Evolutionary conservation across 352 stramenopile species (phyloP).

Genomic region (Discostella stelligera): DNA sequence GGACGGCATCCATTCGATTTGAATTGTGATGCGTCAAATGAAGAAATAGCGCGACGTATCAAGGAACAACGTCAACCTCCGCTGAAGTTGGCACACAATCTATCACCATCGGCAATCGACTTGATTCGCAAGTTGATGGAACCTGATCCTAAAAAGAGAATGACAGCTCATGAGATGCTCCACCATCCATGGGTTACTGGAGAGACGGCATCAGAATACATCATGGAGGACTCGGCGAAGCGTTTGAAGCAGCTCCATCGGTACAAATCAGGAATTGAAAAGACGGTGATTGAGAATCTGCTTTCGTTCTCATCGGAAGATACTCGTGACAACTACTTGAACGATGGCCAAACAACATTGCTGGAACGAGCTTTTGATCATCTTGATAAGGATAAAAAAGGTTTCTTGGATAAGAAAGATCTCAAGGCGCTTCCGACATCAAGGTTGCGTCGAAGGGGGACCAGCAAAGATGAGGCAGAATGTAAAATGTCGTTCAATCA

Average conservation of each 20-base stretch:
- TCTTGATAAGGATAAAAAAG: conserved; percentile 71
- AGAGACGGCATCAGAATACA: conserved; percentile 50
- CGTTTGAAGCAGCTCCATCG: conserved; percentile 37
- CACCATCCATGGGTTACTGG: conserved; percentile 89
- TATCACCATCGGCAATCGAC: conserved; percentile 89
- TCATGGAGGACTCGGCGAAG: conserved; percentile 51
- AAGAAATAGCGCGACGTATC: conserved; percentile 85
- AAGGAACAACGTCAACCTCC: conserved; percentile 80
- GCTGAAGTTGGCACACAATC: conserved; percentile 59
- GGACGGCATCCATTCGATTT: conserved; percentile 90
- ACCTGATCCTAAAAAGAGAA: conserved; percentile 85
- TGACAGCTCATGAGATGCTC: conserved; percentile 89
- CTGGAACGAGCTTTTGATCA: conserved; percentile 75
- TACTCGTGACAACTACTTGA: conserved; percentile 9
- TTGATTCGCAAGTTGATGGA: conserved; percentile 86
- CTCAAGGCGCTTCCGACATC: conserved; percentile 36
- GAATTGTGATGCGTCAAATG: conserved; percentile 84
- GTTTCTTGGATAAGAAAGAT: conserved; percentile 61
- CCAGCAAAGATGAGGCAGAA: conserved; percentile 36
- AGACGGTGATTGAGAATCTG: conserved; percentile 61
- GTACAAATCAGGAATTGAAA: conserved; percentile 53
- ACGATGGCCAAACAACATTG: conserved; percentile 45
- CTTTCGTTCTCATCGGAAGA: conserved; percentile 57
- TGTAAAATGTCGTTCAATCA: conserved; percentile 60
- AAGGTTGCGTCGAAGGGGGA: conserved; percentile 26